Evolutionary conservation across 140 eudicot species (phyloP).

Genomic region (Stevia rebaudiana): DNA sequence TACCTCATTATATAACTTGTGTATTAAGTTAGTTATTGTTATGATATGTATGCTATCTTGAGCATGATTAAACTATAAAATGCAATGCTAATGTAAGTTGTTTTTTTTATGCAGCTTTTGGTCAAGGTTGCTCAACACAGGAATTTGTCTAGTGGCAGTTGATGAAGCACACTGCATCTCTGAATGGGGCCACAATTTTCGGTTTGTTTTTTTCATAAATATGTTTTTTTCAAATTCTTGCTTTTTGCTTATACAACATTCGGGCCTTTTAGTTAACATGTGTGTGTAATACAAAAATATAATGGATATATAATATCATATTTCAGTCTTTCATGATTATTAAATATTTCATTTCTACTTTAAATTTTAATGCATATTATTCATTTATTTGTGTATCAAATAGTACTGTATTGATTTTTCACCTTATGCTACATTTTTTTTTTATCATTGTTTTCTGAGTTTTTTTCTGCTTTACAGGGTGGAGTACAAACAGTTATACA

Average conservation of each 20-base stretch:
- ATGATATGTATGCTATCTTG: background rate
- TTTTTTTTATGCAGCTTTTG: conserved; percentile 62
- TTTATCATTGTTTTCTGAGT: conserved; percentile 11
- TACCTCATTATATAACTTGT: background rate
- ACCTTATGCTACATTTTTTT: background rate
- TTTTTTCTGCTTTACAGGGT: conserved; percentile 42
- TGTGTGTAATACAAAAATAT: background rate
- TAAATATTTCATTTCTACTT: too few species aligned
- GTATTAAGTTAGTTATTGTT: background rate
- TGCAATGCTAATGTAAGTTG: conserved; percentile 4
- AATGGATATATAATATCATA: background rate
- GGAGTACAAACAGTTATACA: conserved; percentile 75
- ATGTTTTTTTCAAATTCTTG: conserved; percentile 7
- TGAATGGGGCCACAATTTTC: conserved; percentile 96
- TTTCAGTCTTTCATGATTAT: too few species aligned
- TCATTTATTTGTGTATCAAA: background rate
- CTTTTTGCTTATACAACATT: background rate
- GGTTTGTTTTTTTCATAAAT: conserved; percentile 35
- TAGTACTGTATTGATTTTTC: conserved; percentile 9
- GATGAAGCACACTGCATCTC: conserved; percentile 99
- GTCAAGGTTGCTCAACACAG: conserved; percentile 54
- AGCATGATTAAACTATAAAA: background rate
- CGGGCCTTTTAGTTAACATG: background rate
- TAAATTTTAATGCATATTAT: too few species aligned
- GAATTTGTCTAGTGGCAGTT: conserved; percentile 84